phyloP scores from a whole-genome alignment of 345 rosid species.

The Gossypium arboreum region DNA sequence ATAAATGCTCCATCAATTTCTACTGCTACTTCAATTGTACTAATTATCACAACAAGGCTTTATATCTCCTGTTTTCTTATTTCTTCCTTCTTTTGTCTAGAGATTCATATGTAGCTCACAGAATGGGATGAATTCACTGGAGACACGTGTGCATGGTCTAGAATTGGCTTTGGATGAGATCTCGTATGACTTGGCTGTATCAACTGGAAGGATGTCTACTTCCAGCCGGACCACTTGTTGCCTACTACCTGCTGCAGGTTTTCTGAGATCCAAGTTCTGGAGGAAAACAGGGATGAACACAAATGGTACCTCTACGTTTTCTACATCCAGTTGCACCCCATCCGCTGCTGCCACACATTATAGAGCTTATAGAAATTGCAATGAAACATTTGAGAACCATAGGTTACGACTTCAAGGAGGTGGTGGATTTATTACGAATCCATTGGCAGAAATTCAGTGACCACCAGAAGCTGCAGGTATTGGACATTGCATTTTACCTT shows the following conservation, averaged over 20 bases:
- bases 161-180: conserved; percentile 91
- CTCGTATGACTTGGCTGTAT: conserved; percentile 78
- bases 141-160: conserved; percentile 80
- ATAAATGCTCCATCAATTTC: background rate
- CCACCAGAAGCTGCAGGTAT: conserved; percentile 23
- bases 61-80: conserved; percentile 4
- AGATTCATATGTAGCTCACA: conserved; percentile 82
- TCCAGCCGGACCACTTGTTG: conserved; percentile 60
- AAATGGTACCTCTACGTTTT: conserved; percentile 46
- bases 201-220: conserved; percentile 69
- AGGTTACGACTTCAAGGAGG: conserved; percentile 46
- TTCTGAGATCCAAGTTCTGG: conserved; percentile 75
- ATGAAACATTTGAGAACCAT: conserved; percentile 39
- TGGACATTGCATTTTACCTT: background rate
- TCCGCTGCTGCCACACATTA: conserved; percentile 23
- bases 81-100: conserved; percentile 29
- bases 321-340: conserved; percentile 30
- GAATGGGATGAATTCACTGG: conserved; percentile 73
- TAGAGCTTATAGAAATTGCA: conserved; percentile 33
- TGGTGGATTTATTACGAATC: conserved; percentile 70
- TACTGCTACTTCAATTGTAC: background rate
- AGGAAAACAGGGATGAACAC: conserved; percentile 72
- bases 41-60: background rate
- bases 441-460: conserved; percentile 69
- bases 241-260: conserved; percentile 60